Evolutionary conservation across 2,329 filamentous ascomycete genomes (phyloP), one percentile per base, ranked within the genome.

Genomic region (Aspergillus viridinutans): DNA sequence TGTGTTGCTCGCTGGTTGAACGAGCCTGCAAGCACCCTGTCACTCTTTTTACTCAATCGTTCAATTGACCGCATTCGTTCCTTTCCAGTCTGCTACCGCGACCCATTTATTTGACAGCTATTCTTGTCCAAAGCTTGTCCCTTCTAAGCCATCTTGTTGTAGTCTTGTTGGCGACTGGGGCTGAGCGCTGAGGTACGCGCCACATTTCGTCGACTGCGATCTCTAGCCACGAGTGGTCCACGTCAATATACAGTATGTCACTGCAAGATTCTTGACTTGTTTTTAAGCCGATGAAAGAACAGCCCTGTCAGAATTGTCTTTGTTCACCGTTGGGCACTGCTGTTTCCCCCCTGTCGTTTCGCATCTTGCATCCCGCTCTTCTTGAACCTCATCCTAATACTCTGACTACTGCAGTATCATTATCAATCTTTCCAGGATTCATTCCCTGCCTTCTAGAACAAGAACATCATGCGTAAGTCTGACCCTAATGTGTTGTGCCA

Each of bases 181-280:
- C 42, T 45, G 20, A 23, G 42, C n/a, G 42, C 42, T 45, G 42
- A 45, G 32, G 4, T 45, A 45, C 42, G 42, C n/a, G 42, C 42
- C 42, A 45, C 42, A 45, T 10, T 67, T 67, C 38, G 21, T 20
- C n/a, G 2, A 43, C 21, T 20, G n/a, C 4, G 21, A 20, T 20
- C n/a, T 20, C 40, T 10, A 43, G 40, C 40, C 40, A 43, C 40
- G 20, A 21, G 9, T 43, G 17, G 40, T 21, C 32, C 32, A 38
- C 32, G 32, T n/a, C 32, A 38, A 17, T 38, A 38, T 38, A 38
- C 32, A 6, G 32, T 43, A 43, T 9, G 40, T 43, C 40, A 20
- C 9, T 20, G 8, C 40, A 43, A 17, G 8, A 20, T 43, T 4
- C 4, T 17, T 17, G 32, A 38, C 32, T 38, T 38, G 32, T 38